Evolutionary conservation across 2,329 filamentous ascomycete species (phyloP).

Genomic region (Colletotrichum cuscutae): DNA sequence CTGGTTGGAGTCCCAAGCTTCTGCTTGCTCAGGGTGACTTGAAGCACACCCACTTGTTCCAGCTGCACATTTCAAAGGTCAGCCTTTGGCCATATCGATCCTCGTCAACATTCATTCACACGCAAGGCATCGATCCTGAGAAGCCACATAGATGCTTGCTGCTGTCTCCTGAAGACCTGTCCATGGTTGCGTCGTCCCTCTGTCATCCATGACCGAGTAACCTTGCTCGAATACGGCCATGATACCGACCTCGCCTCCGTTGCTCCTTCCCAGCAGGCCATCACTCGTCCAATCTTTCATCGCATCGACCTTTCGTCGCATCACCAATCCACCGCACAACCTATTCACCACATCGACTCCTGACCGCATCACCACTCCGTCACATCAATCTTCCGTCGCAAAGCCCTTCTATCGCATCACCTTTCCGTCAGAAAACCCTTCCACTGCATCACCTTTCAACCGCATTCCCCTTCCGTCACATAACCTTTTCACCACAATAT

Average conservation of each 20-base stretch:
- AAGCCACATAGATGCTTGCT: neutral
- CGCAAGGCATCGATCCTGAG: neutral
- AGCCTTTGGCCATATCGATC: neutral
- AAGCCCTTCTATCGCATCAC: too few species aligned
- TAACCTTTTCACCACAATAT: too few species aligned
- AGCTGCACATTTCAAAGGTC: neutral
- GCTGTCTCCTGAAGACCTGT: too few species aligned
- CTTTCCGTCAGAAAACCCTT: too few species aligned
- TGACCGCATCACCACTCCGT: too few species aligned
- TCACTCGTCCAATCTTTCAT: neutral
- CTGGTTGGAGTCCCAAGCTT: neutral
- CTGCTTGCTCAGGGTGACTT: neutral
- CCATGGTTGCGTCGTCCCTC: too few species aligned
- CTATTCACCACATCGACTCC: too few species aligned
- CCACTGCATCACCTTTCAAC: too few species aligned
- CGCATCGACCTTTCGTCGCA: neutral
- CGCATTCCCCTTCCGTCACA: too few species aligned
- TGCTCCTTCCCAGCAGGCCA: neutral
- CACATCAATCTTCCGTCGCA: too few species aligned
- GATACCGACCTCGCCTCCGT: neutral
- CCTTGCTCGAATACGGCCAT: neutral
- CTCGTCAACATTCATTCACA: neutral
- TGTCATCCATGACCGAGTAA: too few species aligned
- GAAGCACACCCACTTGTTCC: neutral
- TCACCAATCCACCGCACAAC: neutral